Percentiles rank a stretch among this genome's conserved stretches.
Evolutionary conservation across 208 protist genomes (phyloP).

Genomic region (Jaenimonas drosophilae): DNA sequence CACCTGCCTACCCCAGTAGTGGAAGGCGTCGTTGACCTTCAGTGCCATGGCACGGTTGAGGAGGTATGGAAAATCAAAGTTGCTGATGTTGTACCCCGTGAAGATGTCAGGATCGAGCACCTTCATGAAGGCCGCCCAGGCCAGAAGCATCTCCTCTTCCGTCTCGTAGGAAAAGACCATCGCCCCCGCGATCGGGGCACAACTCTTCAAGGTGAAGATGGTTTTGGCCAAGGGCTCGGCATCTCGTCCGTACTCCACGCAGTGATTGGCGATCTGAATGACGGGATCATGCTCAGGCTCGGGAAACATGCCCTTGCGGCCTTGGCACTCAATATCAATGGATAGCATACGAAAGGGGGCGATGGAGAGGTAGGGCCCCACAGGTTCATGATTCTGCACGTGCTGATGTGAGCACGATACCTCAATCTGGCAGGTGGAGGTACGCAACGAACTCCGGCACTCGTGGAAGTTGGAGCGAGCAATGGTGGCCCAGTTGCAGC

Average conservation of each 20-base stretch:
- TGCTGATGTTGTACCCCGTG: slow-evolving; percentile 99
- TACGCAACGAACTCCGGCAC: slow-evolving; percentile 12
- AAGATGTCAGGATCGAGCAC: slow-evolving; percentile 92
- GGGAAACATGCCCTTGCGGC: slow-evolving; percentile 97
- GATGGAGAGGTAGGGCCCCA: slow-evolving; percentile 92
- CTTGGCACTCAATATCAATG: slow-evolving; percentile 99
- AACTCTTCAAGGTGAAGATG: slow-evolving; percentile 94
- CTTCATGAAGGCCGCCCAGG: slow-evolving; percentile 82
- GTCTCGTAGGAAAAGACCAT: slow-evolving; percentile 91
- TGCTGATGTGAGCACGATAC: slow-evolving; percentile 82
- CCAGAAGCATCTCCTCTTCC: slow-evolving; percentile 92
- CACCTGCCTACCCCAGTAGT: slow-evolving; percentile 87
- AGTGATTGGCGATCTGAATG: slow-evolving; percentile 99
- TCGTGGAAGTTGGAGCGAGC: slow-evolving; percentile 44
- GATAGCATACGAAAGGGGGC: slow-evolving; percentile 98
- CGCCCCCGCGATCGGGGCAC: slow-evolving; percentile 92
- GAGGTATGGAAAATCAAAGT: slow-evolving; percentile 99
- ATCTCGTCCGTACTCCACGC: slow-evolving; percentile 83
- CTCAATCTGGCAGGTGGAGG: slow-evolving; percentile 89
- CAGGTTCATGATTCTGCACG: slow-evolving; percentile 74
- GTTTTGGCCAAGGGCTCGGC: slow-evolving; percentile 47
- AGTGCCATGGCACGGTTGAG: slow-evolving; percentile 92
- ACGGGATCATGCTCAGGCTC: slow-evolving; percentile 98
- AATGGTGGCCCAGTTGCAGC: slow-evolving; percentile 93
- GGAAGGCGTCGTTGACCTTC: slow-evolving; percentile 79